These are phyloP conservation scores for Syzygium syzygioides DNA, from an alignment of 441 rosid species.

Conservation along the genomic window DNA sequence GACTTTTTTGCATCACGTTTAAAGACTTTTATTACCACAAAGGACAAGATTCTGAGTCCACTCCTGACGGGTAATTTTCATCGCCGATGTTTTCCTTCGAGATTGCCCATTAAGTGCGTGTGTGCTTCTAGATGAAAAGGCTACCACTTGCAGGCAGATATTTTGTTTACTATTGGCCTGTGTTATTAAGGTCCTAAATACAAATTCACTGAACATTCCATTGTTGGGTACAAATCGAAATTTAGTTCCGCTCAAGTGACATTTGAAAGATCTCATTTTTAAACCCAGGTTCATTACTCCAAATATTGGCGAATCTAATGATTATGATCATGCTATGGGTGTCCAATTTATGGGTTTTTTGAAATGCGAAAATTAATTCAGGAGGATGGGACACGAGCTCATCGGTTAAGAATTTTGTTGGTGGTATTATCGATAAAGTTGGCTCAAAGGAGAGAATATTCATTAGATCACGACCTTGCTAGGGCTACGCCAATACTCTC, in stretches of 20 bases:
- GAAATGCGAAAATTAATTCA: background rate
- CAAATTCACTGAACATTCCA: background rate
- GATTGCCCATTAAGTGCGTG: background rate
- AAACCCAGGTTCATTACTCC: background rate
- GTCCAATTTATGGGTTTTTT: background rate
- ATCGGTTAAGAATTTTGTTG: background rate
- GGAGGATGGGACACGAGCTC: background rate
- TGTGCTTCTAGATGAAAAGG: background rate
- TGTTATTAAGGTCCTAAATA: background rate
- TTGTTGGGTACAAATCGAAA: background rate
- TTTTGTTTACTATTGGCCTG: background rate
- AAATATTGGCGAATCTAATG: too few relatives aligned
- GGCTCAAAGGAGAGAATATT: background rate
- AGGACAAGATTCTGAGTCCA: background rate
- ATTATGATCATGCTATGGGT: rapidly evolving
- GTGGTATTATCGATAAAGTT: background rate
- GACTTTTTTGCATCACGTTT: background rate
- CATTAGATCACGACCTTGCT: background rate
- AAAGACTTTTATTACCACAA: background rate
- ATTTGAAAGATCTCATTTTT: background rate
- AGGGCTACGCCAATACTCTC: background rate
- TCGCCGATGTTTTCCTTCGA: background rate
- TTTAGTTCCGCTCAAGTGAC: background rate
- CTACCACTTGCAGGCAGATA: background rate
- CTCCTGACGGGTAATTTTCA: background rate